Evolutionary conservation across 2,329 filamentous ascomycete genomes (phyloP), one percentile per base, ranked within the genome.

Genomic region (Geosmithia morbida): DNA sequence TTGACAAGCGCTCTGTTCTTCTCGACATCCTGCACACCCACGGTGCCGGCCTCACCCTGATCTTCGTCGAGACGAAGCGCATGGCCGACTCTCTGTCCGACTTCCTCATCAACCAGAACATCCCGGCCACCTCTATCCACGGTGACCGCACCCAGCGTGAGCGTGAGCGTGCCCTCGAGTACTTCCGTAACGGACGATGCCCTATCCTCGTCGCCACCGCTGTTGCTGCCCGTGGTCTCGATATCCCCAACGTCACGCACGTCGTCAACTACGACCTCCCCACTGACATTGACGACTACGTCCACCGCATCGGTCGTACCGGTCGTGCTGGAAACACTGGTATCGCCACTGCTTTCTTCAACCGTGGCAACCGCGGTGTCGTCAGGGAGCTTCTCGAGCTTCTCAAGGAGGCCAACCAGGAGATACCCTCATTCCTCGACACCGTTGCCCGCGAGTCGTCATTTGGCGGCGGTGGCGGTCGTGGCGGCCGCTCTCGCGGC

Each of bases 181-280:
- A 94, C 78, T 97, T 98, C 85, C 85, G 90, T 57, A 94, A 87
- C 58, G 92, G 80, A 52, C 86, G 89, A 55, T 97, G 87, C 78
- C 92, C 92, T 49, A 96, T 98, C 56, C 74, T 98, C 50, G 92
- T 98, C 49, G 92, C 92, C 50, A 98, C 92, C 55, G 92, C 92
- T 59, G 92, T 98, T 59, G 92, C 92, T 58, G 92, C 92, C 50
- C 75, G 77, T 72, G 84, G 86, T 70, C 72, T 94, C 14, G 90
- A 97, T 74, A 96, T 98, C 41, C 88, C 90, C 13, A 94, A 96
- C 55, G 92, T 98, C 51, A 90, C 81, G 42, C 92, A 98, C 69
- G 92, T 98, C 45, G 81, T 98, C 76, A 98, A 98, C 75, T 98
- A 98, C 67, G 92, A 98, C 66, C 78, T 98, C n/a, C 92, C 92